Evolutionary conservation across 495 filamentous ascomycete genomes (phyloP), one percentile per base, ranked within the genome.

Genomic region (Lophiostoma macrostomum): DNA sequence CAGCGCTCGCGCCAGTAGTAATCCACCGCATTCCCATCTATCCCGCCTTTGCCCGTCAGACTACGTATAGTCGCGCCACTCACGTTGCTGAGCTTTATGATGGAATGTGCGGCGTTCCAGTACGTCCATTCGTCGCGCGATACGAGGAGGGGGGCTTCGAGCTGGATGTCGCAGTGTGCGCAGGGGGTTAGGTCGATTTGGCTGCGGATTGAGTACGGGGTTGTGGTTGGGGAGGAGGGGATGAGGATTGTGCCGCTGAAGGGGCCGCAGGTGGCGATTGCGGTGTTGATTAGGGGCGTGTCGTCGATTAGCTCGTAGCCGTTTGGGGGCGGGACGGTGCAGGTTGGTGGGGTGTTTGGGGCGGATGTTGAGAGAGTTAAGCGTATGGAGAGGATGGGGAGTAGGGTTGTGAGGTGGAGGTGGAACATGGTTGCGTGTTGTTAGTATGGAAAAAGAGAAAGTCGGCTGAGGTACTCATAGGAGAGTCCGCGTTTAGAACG

Each of bases 281-380:
- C 52, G n/a, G 28, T 14, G 35, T 56, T 56, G 32, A 56, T 56
- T 11, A 37, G 16, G 14, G 44, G 44, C 6, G 43, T 13, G 19
- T 56, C 52, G 43, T 56, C 52, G 18, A 56, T 38, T n/a, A 43
- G 23, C 43, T 52, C 49, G 25, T 30, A 52, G 7, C 49, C 49
- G 42, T 42, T 5, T 10, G 49, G 25, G 10, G 14, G 8, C 7
- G 35, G 8, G n/a, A n/a, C n/a, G n/a, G n/a, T n/a, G n/a, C n/a
- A n/a, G n/a, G n/a, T n/a, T n/a, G n/a, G n/a, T n/a, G n/a, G n/a
- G n/a, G n/a, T n/a, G n/a, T n/a, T n/a, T n/a, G n/a, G n/a, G n/a
- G n/a, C n/a, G n/a, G n/a, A n/a, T n/a, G n/a, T n/a, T n/a, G n/a
- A n/a, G n/a, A n/a, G n/a, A n/a, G n/a, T n/a, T n/a, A n/a, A n/a